phyloP scores from a whole-genome alignment of 228 moss, liverwort and hornwort genomes.

The Sphagnum magellanicum region DNA sequence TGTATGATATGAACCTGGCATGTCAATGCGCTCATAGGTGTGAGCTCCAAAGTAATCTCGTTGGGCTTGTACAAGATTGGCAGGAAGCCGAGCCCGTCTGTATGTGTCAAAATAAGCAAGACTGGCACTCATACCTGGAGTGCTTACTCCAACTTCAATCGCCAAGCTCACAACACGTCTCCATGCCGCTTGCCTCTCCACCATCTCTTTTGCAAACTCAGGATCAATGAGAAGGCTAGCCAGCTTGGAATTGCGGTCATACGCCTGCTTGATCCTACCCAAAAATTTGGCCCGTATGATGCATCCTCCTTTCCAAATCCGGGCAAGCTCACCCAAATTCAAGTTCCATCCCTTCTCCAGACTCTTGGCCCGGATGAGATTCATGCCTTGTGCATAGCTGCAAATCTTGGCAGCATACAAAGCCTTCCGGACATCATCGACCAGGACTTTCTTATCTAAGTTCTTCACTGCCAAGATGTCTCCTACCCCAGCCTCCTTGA shows the following conservation, averaged over 20 bases:
- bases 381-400: conserved; percentile 90
- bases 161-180: conserved; percentile 65
- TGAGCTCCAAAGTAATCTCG: conserved; percentile 90
- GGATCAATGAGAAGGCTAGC: conserved; percentile 66
- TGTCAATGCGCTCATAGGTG: conserved; percentile 70
- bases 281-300: conserved; percentile 80
- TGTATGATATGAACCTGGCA: conserved; percentile 49
- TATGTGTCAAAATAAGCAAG: conserved; percentile 84
- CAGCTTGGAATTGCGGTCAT: conserved; percentile 65
- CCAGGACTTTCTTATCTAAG: conserved; percentile 65
- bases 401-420: conserved; percentile 82
- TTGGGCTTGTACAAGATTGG: conserved; percentile 84
- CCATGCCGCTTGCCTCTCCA: conserved; percentile 75
- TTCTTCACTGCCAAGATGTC: conserved; percentile 59
- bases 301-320: conserved; percentile 95
- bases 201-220: conserved; percentile 82
- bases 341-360: conserved; percentile 73
- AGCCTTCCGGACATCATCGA: conserved; percentile 75
- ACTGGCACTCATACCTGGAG: conserved; percentile 81
- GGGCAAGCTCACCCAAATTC: conserved; percentile 68
- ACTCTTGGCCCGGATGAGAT: conserved; percentile 84
- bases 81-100: conserved; percentile 64
- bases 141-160: conserved; percentile 66
- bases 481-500: conserved; percentile 50
- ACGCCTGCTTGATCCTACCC: conserved; percentile 71